A percentile compares a stretch with the other conserved stretches of the same genome.
phyloP scores from a whole-genome alignment of 805 yeast species.

The Saccharomycopsis sp. region DNA sequence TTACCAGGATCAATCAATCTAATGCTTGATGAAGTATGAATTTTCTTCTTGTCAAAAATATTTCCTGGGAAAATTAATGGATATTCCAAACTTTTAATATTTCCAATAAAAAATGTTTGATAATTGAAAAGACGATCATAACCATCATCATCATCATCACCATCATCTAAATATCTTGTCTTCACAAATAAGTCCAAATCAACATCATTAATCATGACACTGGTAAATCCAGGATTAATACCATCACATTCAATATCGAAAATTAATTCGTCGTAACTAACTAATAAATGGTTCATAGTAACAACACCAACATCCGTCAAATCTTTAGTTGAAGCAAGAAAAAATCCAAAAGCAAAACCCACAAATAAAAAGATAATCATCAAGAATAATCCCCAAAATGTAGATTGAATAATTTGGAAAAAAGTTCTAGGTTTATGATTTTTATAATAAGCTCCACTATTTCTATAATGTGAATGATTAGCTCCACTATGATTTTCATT shows the following conservation, averaged over 20 bases:
- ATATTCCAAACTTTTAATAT: conserved; percentile 53
- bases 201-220: conserved; percentile 49
- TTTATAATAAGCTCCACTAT: conserved; percentile 5
- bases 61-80: conserved; percentile 66
- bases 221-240: conserved; percentile 77
- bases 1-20: conserved; percentile 66
- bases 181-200: conserved; percentile 83
- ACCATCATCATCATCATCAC: conserved; percentile 6
- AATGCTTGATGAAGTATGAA: conserved; percentile 55
- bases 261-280: conserved; percentile 74
- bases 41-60: conserved; percentile 44
- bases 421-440: background rate
- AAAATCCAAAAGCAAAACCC: conserved; percentile 76
- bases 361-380: conserved; percentile 45
- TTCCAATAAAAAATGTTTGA: conserved; percentile 71
- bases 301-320: conserved; percentile 53
- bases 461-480: conserved; percentile 1
- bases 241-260: conserved; percentile 73
- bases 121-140: conserved; percentile 18
- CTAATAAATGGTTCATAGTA: conserved; percentile 59
- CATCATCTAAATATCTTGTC: conserved; percentile 25
- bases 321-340: conserved; percentile 80
- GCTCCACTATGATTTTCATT: conserved; percentile 1
- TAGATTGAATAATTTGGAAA: conserved; percentile 20
- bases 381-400: conserved; percentile 26